Percentiles rank a stretch among this genome's conserved stretches.
Conservation (phyloP, 805 yeast genomes). For the Cyberlindnera mississippiensis region DNA sequence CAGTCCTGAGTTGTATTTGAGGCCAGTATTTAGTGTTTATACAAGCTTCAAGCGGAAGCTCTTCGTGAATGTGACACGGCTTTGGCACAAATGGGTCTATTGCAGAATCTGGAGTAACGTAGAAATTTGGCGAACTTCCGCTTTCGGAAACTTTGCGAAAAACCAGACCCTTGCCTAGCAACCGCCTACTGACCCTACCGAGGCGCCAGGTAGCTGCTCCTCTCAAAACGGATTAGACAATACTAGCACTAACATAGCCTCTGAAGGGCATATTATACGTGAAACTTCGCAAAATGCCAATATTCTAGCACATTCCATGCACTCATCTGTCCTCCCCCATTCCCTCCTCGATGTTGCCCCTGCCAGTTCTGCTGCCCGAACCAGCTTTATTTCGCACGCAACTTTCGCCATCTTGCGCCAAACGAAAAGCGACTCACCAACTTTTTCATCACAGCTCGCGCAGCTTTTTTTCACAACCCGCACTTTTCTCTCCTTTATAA, state of each 20-base stretch:
- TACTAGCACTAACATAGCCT: too few species aligned
- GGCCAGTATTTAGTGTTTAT: not conserved
- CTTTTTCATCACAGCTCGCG: constrained; percentile 3
- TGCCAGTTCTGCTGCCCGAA: not conserved
- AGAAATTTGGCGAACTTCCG: not conserved
- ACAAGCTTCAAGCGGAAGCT: not conserved
- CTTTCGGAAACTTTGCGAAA: not conserved
- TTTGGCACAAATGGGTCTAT: not conserved
- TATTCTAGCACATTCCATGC: not conserved
- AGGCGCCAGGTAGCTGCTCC: too few species aligned
- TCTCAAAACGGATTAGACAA: too few species aligned
- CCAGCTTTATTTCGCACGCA: constrained; percentile 12
- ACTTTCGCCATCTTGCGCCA: constrained; percentile 8
- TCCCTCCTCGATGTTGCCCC: too few species aligned
- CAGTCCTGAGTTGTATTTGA: not conserved
- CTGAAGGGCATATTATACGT: too few species aligned
- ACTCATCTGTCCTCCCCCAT: not conserved
- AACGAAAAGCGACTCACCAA: constrained; percentile 12
- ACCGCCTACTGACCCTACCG: too few species aligned
- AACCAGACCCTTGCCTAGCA: too few species aligned
- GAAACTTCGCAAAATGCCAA: too few species aligned
- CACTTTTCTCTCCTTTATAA: constrained; percentile 4
- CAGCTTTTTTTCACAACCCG: constrained; percentile 11
- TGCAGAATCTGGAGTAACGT: too few species aligned
- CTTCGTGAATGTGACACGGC: not conserved